These are phyloP conservation scores for Pilaira anomala DNA, from an alignment of 192 early-diverging fungal genomes.

Conservation along the genomic window DNA sequence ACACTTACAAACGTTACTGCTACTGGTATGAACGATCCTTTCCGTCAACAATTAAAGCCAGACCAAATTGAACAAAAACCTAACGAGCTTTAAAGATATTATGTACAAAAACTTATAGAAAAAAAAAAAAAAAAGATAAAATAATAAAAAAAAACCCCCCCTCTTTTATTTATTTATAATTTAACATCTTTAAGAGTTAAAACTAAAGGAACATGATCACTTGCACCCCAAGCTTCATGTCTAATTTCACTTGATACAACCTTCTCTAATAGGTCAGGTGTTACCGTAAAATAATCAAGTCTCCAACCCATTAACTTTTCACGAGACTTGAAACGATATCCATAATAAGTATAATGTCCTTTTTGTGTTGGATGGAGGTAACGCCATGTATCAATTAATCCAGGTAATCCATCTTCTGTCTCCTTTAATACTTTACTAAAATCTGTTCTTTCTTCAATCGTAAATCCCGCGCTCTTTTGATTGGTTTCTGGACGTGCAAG, in stretches of 20 bases:
- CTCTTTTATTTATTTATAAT: background rate
- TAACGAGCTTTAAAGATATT: background rate
- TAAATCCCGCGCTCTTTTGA: slow-evolving; percentile 77
- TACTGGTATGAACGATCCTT: background rate
- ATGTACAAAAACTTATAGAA: background rate
- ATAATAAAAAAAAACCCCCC: too few relatives aligned
- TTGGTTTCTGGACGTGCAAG: slow-evolving; percentile 73
- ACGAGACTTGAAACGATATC: slow-evolving; percentile 70
- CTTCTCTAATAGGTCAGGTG: slow-evolving; percentile 51
- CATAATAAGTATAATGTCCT: slow-evolving; percentile 74
- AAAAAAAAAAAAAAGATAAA: too few relatives aligned
- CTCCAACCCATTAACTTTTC: slow-evolving; percentile 77
- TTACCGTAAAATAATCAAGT: slow-evolving; percentile 82
- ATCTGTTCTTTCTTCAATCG: slow-evolving; percentile 72
- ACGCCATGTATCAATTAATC: slow-evolving; percentile 71
- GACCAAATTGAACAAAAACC: slow-evolving; percentile 15
- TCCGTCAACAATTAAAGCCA: slow-evolving; percentile 8
- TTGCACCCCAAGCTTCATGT: slow-evolving; percentile 79
- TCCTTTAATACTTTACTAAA: slow-evolving; percentile 55
- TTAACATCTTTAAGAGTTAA: slow-evolving; percentile 48
- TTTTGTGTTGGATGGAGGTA: slow-evolving; percentile 63
- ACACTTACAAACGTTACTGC: background rate
- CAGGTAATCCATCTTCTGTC: slow-evolving; percentile 40
- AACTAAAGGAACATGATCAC: slow-evolving; percentile 84
- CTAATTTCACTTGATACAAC: slow-evolving; percentile 64